Percentiles rank a stretch among this genome's conserved stretches.
These are phyloP conservation scores for Amaranthus palmeri DNA, from an alignment of 148 eudicot genomes.

Conservation along the genomic window DNA sequence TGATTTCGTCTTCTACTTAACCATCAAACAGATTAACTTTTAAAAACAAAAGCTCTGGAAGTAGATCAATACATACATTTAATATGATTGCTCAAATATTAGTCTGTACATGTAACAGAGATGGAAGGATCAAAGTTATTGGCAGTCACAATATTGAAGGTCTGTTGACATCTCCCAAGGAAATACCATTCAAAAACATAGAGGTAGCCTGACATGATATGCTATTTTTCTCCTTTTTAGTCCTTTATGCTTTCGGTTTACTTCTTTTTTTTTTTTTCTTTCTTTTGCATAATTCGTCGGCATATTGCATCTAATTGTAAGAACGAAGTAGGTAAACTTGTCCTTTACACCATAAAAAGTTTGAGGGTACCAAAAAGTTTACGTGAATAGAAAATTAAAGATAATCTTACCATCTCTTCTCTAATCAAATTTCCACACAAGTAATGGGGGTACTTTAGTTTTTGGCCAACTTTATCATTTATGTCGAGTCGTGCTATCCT, in stretches of 20 bases:
- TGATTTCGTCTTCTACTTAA: neutral
- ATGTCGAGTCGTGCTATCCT: too few relatives aligned
- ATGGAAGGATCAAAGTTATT: conserved; percentile 91
- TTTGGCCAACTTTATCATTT: too few relatives aligned
- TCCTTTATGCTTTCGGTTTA: neutral
- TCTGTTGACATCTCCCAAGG: conserved; percentile 70
- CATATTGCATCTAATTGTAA: too few relatives aligned
- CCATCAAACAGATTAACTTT: neutral
- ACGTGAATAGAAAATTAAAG: too few relatives aligned
- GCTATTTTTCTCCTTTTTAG: neutral
- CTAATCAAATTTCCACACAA: too few relatives aligned
- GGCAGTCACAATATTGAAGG: conserved; percentile 87
- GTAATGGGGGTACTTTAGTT: too few relatives aligned
- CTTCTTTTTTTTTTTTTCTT: neutral
- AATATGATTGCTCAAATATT: neutral
- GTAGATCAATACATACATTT: neutral
- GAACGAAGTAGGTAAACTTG: too few relatives aligned
- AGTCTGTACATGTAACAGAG: conserved; percentile 44
- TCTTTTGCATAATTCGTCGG: neutral
- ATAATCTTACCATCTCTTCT: too few relatives aligned
- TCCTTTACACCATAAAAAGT: too few relatives aligned
- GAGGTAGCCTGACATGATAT: conserved; percentile 42
- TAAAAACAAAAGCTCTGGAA: neutral
- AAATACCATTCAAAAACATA: conserved; percentile 62
- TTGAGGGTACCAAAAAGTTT: too few relatives aligned